phyloP scores from a whole-genome alignment of 2,329 filamentous ascomycete genomes.

The Pseudogymnoascus pannorum region DNA sequence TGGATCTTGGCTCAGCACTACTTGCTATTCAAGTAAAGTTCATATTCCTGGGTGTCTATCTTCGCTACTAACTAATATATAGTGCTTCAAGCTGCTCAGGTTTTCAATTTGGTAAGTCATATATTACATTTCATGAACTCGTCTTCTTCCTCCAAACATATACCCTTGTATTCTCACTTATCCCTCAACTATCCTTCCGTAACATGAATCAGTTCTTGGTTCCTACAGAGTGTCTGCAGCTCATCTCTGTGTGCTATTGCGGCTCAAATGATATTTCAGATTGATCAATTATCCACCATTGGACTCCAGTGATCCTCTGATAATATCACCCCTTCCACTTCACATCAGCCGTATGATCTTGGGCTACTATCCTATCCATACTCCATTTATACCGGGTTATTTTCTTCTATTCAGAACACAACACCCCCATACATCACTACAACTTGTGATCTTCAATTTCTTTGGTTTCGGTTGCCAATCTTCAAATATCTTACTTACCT shows the following conservation, averaged over 20 bases:
- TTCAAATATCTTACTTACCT: not conserved
- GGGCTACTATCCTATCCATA: conserved; percentile 3
- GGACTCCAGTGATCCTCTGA: not conserved
- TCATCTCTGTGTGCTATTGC: not conserved
- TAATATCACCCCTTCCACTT: not conserved
- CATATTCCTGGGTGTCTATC: not conserved
- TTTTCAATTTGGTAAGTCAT: not conserved
- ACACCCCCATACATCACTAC: not conserved
- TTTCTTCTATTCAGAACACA: not conserved
- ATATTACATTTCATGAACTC: not conserved
- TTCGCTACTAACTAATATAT: not conserved
- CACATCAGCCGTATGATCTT: not conserved
- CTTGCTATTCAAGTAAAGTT: not conserved
- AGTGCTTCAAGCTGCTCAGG: not conserved
- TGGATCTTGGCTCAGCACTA: not conserved
- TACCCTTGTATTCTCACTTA: not conserved
- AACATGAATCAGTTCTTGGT: not conserved
- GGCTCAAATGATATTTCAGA: not conserved
- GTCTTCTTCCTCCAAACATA: not conserved
- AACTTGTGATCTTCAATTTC: not conserved
- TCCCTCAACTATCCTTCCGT: not conserved
- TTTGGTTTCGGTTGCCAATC: not conserved
- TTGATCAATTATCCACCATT: not conserved
- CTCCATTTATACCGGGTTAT: conserved; percentile 10
- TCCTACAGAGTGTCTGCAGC: not conserved